Evolutionary conservation across 495 filamentous ascomycete genomes (phyloP).

Genomic region (Podospora australis): DNA sequence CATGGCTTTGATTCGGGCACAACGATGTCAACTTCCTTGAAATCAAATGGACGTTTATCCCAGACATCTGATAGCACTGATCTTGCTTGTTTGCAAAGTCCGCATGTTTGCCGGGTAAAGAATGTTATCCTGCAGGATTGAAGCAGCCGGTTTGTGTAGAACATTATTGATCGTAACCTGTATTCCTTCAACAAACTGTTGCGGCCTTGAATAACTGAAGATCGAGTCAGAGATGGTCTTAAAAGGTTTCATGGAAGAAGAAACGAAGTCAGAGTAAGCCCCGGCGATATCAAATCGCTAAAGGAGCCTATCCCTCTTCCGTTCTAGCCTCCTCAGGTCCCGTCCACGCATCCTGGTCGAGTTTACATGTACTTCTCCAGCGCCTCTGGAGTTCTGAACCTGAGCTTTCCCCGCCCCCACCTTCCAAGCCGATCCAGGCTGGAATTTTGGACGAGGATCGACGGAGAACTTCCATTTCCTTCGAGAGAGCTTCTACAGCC

Average conservation of each 20-base stretch:
- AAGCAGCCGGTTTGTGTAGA: slow-evolving; percentile 40
- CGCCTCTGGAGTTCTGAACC: too few species aligned
- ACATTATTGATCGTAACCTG: background rate
- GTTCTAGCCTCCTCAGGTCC: background rate
- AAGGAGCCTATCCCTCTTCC: too few species aligned
- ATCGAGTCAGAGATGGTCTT: background rate
- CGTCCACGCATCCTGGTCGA: background rate
- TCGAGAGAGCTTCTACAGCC: slow-evolving; percentile 13
- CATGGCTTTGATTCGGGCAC: slow-evolving; percentile 55
- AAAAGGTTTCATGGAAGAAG: too few species aligned
- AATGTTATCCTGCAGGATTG: slow-evolving; percentile 67
- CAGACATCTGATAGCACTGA: slow-evolving; percentile 62
- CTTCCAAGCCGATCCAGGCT: too few species aligned
- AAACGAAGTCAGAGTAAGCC: too few species aligned
- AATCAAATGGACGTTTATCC: slow-evolving; percentile 63
- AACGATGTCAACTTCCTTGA: slow-evolving; percentile 76
- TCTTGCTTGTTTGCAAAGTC: slow-evolving; percentile 72
- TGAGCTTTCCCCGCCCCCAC: slow-evolving; percentile 17
- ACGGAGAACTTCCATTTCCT: slow-evolving; percentile 13
- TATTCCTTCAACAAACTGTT: background rate
- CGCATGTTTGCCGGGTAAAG: slow-evolving; percentile 75
- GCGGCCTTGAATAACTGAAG: background rate
- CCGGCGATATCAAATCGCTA: too few species aligned
- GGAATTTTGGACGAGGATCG: too few species aligned
- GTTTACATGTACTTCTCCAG: too few species aligned